phyloP scores from a whole-genome alignment of 2,329 filamentous ascomycete species.

The Akanthomyces muscarius region DNA sequence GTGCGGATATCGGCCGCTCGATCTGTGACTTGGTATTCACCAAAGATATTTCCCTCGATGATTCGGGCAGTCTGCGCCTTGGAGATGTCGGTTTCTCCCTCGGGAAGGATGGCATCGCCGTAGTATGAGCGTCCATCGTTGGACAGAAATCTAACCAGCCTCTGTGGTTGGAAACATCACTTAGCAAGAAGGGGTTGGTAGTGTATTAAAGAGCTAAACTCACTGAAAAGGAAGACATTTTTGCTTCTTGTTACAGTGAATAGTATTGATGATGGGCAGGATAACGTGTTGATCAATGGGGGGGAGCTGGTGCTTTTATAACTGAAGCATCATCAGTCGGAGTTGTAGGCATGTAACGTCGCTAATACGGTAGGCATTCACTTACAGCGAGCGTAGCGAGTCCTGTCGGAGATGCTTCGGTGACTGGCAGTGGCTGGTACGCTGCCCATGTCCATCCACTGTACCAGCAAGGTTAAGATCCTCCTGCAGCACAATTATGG shows the following conservation, averaged over 20 bases:
- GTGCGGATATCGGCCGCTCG: slow-evolving; percentile 51
- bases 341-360: not conserved
- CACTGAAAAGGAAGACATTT: slow-evolving; percentile 18
- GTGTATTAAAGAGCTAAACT: slow-evolving; percentile 10
- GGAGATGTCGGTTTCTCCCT: slow-evolving; percentile 56
- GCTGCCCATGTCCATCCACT: not conserved
- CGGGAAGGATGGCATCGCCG: slow-evolving; percentile 67
- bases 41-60: slow-evolving; percentile 63
- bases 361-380: not conserved
- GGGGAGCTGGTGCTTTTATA: slow-evolving; percentile 6
- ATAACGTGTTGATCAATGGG: not conserved
- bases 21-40: slow-evolving; percentile 59
- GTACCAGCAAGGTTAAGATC: not conserved
- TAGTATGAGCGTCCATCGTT: slow-evolving; percentile 67
- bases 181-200: slow-evolving; percentile 2
- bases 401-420: slow-evolving; percentile 6
- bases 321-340: not conserved
- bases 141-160: slow-evolving; percentile 69
- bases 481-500: not conserved
- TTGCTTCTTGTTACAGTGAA: slow-evolving; percentile 2
- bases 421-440: not conserved
- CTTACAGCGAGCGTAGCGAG: not conserved
- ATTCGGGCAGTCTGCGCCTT: slow-evolving; percentile 58
- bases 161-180: slow-evolving; percentile 38
- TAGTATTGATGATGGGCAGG: not conserved